Base-by-base conservation (phyloP, 306 rosid species). In the Medicago lupulina region DNA sequence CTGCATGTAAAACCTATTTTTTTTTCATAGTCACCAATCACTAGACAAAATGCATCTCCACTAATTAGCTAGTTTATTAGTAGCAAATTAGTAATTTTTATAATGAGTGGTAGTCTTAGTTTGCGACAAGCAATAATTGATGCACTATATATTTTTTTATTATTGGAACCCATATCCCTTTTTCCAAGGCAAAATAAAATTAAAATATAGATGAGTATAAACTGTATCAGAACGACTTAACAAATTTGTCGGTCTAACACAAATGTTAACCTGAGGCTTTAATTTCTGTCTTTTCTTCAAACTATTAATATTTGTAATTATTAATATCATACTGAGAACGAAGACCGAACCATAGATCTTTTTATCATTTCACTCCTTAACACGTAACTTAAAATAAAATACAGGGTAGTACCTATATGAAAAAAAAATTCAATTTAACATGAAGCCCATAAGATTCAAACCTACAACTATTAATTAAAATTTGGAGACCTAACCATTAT, bases 1-100 rank as follows among this genome's bases (percentile, higher is more conserved):
- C 81, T 81, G 81, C 80, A 81, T 78, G 74, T 47, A 65, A 55
- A 80, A 74, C 67, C 71, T 61, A 67, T 74, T 49, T 53, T 23
- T 21, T 74, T 70, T 83, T 64, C 21, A 18, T 44, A 70, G 12
- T 57, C 76, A 55, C 67, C 75, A 38, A 12, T 68, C 72, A 74
- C 62, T 75, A 17, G 67, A 61, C 60, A 59, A 49, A 74, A 75
- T 75, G 83, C 83, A 82, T 67, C 71, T 60, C 66, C 81, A 79
- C 65, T 53, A 51, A 65, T 76, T 41, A 57, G 16, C 49, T 47
- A 6, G 43, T 19, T 19, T 57, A 4, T 36, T 14, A 39, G 46
- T 62, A 15, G 46, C 44, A 70, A 70, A 53, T 17, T 63, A 59
- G 49, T 28, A 73, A 39, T 19, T 63, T 50, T 31, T 60, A 18